Evolutionary conservation across 148 eudicot genomes (phyloP), one percentile per base, ranked within the genome.

Genomic region (Polygonum aviculare): DNA sequence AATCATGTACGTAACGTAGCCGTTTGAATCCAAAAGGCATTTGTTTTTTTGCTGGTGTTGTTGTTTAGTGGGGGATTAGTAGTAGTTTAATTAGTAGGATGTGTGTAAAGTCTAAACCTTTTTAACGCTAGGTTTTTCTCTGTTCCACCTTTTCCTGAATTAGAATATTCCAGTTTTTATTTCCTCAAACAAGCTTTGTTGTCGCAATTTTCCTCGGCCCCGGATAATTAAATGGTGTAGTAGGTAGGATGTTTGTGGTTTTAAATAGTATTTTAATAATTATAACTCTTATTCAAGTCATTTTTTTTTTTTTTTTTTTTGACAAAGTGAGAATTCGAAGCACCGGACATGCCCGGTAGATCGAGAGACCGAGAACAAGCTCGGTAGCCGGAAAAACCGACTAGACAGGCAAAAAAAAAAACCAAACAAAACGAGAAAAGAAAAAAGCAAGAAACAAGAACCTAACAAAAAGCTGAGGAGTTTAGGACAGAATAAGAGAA

Each of bases 51-150:
- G 0, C 3, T 36, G 15, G 22, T 62, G 69, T 26, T 60, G 67
- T 60, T 22, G 36, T 36, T 35, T 65, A 14, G 71, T 65, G 41
- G 12, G 71, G 36, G 36, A 65, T 33, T 62, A 31, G 38, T 59
- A 62, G 39, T 65, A 51, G 57, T 85, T 65, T 85, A 63, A 63
- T 12, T 65, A 65, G 4, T 22, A 33, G 40, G 36, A 60, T 26
- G 38, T 60, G 15, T 60, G 5, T 60, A 26, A 11, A 15, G 15
- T 60, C 15, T 60, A 26, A 11, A 15, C 70, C n/a, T 33, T 65
- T 12, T 65, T 14, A 65, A 14, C 71, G 71, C 71, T 65, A 65
- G 71, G 71, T 65, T 36, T 65, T 65, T 65, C 71, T 65, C 71
- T 65, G 71, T 65, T 65, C 18, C 71, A 65, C 44, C 19, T 65